Base-by-base conservation (phyloP, 78 protist genomes). In the Isochrysis galbana region DNA sequence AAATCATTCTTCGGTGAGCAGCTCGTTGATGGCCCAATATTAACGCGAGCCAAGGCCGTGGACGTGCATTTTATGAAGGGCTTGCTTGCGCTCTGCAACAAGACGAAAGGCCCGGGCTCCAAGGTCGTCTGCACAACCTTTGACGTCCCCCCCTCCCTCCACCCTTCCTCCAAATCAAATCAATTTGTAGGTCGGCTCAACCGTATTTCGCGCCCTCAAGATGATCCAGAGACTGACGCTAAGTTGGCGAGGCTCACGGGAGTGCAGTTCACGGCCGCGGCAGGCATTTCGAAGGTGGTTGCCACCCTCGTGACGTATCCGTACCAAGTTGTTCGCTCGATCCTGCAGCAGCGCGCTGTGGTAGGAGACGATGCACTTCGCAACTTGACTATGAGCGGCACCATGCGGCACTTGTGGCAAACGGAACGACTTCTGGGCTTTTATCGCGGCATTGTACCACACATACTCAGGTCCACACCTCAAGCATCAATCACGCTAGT, bases 241-340 rank as follows among this genome's bases (percentile, higher is more conserved):
- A n/a, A n/a, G n/a, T n/a, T 19, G 61, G 61, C 61, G 29, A 14
- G 14, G 29, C 61, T 51, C 61, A 19, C 61, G 29, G 61, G 29
- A 14, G 29, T 23, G 41, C 32, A 34, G 42, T 46, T 78, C 48
- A 17, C 47, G 10, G 48, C 47, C 44, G 36, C 82, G 10, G 36
- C 82, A 19, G 17, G 44, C 39, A 19, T 14, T 22, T 39, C 86
- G 25, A 78, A 78, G 86, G n/a, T 78, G 45, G 7, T 36, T 1
- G 86, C 86, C n/a, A 78, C 86, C 14, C 0, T 78, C 25, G 46
- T 41, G 34, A 78, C 86, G 36, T 78, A 78, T 46, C 86, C 86
- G n/a, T 41, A 39, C 42, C 86, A 78, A 11, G 86, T 78, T 2
- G 82, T 72, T 19, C 86, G 86, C 29, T 39, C 86, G 0, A 1